Base-by-base conservation (phyloP, 768 basidiomycete genomes). In the Lentinula edodes region DNA sequence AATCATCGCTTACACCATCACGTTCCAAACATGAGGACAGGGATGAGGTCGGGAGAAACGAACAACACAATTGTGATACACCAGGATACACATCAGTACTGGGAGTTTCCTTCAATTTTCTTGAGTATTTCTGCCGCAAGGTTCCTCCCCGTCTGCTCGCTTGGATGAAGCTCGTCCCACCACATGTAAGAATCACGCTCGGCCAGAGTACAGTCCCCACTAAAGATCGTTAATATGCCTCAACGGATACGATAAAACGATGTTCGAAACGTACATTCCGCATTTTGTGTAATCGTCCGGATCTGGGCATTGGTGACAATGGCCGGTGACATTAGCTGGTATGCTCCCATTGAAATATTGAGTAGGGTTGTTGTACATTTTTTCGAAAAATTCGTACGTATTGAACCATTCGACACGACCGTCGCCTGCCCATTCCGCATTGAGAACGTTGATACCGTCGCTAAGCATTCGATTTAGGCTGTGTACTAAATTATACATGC, bases 261-360 rank as follows among this genome's bases (percentile, higher is more conserved):
- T 32, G 48, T 23, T 15, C 23, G 35, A 34, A 34, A 62, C 61
- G 32, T 43, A 62, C 61, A 62, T 62, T 48, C 61, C 61, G 42
- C 55, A 62, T 23, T 34, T 32, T 15, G 41, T 53, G 34, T 36
- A 63, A 38, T 60, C 62, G 16, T 43, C 42, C 10, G 62, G 58
- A 52, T 67, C 65, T 7, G 66, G 66, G 60, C 68, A 69, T 42
- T 67, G 66, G 54, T 69, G 68, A 58, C 68, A 69, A 51, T 66
- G 64, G 3, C 67, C 64, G 20, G 66, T 66, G 2, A 64, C 62
- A 48, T 67, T 69, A 38, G 67, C 64, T 6, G 68, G 67, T 13
- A 66, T 64, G 18, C 60, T 65, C 43, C 68, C 68, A 53, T 69
- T 69, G 64, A 69, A 69, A 54, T 60, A 69, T 8, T 60, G 18